Evolutionary conservation across 768 basidiomycete genomes (phyloP), one percentile per base, ranked within the genome.

Genomic region (Naganishia vaughanmartiniae): DNA sequence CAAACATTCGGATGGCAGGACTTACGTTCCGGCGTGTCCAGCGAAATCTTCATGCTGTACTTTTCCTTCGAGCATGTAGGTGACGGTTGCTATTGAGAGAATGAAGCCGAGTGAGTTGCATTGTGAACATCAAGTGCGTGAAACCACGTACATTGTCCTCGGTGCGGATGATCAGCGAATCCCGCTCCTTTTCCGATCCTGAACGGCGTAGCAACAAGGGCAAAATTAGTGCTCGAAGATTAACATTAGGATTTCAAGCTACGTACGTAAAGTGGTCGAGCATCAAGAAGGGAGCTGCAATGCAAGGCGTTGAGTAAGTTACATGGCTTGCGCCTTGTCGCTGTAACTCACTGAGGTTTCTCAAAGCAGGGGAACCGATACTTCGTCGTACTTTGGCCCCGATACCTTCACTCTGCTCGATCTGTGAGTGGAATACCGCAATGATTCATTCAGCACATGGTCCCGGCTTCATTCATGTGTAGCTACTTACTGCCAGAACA

Each of bases 111-210:
- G 39, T 45, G 28, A 45, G 26, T 45, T 2, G 12, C 21, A 33
- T 28, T 1, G 24, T 4, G 31, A 3, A 24, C 14, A 10, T 6
- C 28, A 31, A 33, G 1, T 17, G 17, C 26, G 0, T 14, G 21
- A 19, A n/a, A 17, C 56, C 45, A 60, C 66, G 42, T 46, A 72
- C 71, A 88, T 79, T 93, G 92, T 4, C 92, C 93, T 21, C 92
- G 86, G 80, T 94, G 93, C 2, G 93, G 92, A 78, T 95, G 93
- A 78, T 96, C 94, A 15, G 92, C 91, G 76, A 95, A 93, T 3
- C 91, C 90, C 19, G 54, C 68, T 46, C 69, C 58, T 30, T 17
- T 11, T 7, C 39, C 53, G 54, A 71, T 55, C 4, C 56, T 71
- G 42, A 10, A 26, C 58, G 54, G 30, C 65, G 57, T 33, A 54